These are phyloP conservation scores for Stephania cephalantha DNA, from an alignment of 164 flowering plant species.

Conservation along the genomic window DNA sequence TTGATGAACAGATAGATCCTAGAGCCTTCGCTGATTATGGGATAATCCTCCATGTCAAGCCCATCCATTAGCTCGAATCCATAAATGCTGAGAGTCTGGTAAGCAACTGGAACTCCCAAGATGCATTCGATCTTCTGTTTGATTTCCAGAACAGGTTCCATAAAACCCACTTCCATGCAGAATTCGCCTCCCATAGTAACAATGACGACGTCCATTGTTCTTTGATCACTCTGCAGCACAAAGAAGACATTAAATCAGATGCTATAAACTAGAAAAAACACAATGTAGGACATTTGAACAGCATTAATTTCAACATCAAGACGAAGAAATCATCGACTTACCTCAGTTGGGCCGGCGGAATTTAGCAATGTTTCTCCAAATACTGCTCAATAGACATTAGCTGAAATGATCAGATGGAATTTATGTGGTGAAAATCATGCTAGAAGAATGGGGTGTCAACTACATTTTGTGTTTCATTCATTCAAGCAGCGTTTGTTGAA, in stretches of 20 bases:
- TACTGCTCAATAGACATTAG: not conserved
- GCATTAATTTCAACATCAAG: not conserved
- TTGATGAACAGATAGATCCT: constrained; percentile 43
- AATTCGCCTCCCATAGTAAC: constrained; percentile 29
- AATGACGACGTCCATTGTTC: constrained; percentile 46
- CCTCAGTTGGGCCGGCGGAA: not conserved
- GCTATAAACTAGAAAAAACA: not conserved
- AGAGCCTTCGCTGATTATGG: constrained; percentile 50
- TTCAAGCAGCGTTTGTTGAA: not conserved
- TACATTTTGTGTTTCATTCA: not conserved
- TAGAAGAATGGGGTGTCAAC: not conserved
- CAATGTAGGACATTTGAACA: too few relatives aligned
- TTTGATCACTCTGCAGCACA: not conserved
- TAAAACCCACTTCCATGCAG: constrained; percentile 36
- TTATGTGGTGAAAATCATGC: not conserved
- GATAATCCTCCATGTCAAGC: constrained; percentile 74
- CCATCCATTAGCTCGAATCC: constrained; percentile 68
- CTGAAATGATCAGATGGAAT: not conserved
- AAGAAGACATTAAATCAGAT: not conserved
- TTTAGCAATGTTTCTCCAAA: not conserved
- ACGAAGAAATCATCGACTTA: not conserved
- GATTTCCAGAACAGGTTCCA: constrained; percentile 48
- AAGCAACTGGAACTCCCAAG: constrained; percentile 40
- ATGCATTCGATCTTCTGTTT: constrained; percentile 48
- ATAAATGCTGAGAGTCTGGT: constrained; percentile 45